phyloP scores from a whole-genome alignment of 805 yeast genomes.

The Candida pini region DNA sequence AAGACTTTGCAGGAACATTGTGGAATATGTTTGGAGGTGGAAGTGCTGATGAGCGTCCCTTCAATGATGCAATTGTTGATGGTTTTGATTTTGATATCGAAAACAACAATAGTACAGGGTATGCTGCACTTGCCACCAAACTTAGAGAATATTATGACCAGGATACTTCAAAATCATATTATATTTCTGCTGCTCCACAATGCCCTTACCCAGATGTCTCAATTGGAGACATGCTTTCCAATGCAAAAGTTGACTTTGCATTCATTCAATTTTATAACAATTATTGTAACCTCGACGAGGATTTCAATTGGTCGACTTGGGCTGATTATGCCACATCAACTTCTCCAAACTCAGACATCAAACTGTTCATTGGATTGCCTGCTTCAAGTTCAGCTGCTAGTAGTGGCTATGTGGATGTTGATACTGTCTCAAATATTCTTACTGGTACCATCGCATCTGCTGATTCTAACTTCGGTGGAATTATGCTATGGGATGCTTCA shows the following conservation, averaged over 20 bases:
- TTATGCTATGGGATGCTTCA: slow-evolving; percentile 84
- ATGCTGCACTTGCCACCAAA: slow-evolving; percentile 51
- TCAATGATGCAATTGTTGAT: slow-evolving; percentile 71
- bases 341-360: slow-evolving; percentile 65
- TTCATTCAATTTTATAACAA: slow-evolving; percentile 90
- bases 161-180: slow-evolving; percentile 50
- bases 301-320: slow-evolving; percentile 72
- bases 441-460: slow-evolving; percentile 12
- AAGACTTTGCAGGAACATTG: slow-evolving; percentile 49
- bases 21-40: slow-evolving; percentile 66
- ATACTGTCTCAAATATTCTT: slow-evolving; percentile 30
- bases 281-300: slow-evolving; percentile 50
- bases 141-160: slow-evolving; percentile 35
- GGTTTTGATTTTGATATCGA: slow-evolving; percentile 82
- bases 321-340: slow-evolving; percentile 47
- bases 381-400: slow-evolving; percentile 47
- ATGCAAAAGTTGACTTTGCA: slow-evolving; percentile 69
- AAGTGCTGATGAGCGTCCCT: slow-evolving; percentile 42
- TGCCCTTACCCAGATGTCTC: slow-evolving; percentile 80
- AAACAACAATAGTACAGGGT: slow-evolving; percentile 56
- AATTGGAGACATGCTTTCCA: slow-evolving; percentile 34
- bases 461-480: slow-evolving; percentile 53
- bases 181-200: slow-evolving; percentile 88
- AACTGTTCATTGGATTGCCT: slow-evolving; percentile 72
- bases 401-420: slow-evolving; percentile 49